phyloP scores from a whole-genome alignment of 1,139 yeast genomes.

The Suzukiozyma palmioleophila region DNA sequence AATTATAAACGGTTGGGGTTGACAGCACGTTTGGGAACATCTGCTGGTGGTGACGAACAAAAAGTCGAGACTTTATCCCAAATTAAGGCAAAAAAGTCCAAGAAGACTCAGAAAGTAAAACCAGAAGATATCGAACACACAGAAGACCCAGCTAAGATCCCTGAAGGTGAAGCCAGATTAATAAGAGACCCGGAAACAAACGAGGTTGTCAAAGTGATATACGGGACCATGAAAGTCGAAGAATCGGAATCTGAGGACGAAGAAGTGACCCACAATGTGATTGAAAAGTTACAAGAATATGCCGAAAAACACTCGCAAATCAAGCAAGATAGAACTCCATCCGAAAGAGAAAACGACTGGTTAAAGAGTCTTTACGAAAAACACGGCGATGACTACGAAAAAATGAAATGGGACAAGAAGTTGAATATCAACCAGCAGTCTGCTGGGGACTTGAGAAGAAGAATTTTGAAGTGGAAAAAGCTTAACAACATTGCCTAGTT shows the following conservation, averaged over 20 bases:
- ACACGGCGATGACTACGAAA: constrained; percentile 83
- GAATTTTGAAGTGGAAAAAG: constrained; percentile 65
- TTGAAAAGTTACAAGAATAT: constrained; percentile 63
- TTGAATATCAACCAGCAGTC: constrained; percentile 80
- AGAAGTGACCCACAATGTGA: constrained; percentile 44
- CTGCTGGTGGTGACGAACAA: constrained; percentile 67
- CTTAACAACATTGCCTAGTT: constrained; percentile 17
- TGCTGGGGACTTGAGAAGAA: constrained; percentile 74
- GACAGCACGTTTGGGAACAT: constrained; percentile 56
- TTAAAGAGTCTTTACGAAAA: constrained; percentile 57
- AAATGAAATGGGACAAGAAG: constrained; percentile 90
- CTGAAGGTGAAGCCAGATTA: constrained; percentile 80
- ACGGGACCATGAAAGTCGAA: constrained; percentile 53
- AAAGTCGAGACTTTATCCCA: constrained; percentile 38
- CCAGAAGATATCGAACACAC: constrained; percentile 39
- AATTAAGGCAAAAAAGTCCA: constrained; percentile 23
- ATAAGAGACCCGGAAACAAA: constrained; percentile 67
- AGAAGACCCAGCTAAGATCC: constrained; percentile 55
- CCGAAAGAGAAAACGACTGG: constrained; percentile 78
- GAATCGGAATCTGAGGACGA: constrained; percentile 18
- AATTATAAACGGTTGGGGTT: constrained; percentile 79
- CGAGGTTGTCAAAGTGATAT: constrained; percentile 61
- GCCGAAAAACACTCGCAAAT: constrained; percentile 49
- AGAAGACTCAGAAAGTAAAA: constrained; percentile 22
- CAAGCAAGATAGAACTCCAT: constrained; percentile 51